Evolutionary conservation across 2,329 filamentous ascomycete genomes (phyloP).

Genomic region (Spiromastix sp.): DNA sequence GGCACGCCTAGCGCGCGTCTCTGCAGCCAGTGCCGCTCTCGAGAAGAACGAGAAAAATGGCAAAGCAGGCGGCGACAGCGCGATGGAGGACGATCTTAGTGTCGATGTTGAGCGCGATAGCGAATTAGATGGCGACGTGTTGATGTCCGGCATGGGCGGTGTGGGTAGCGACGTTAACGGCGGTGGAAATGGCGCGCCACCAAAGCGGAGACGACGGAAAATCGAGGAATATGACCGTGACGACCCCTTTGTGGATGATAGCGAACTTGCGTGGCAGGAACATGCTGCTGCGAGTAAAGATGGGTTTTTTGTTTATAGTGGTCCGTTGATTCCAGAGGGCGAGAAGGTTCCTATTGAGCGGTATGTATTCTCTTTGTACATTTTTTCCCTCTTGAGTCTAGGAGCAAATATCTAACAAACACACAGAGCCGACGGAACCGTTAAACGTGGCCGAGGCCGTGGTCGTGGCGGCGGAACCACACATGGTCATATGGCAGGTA

Average conservation of each 20-base stretch:
- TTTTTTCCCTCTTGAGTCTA: conserved; percentile 9
- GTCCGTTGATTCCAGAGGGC: conserved; percentile 76
- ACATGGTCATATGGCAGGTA: conserved; percentile 15
- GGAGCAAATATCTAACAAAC: conserved; percentile 25
- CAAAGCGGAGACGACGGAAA: conserved; percentile 60
- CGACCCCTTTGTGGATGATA: conserved; percentile 72
- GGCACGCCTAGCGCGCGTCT: conserved; percentile 77
- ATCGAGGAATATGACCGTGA: conserved; percentile 58
- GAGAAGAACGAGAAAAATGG: conserved; percentile 62
- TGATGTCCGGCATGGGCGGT: conserved; percentile 27
- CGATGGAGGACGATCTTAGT: conserved; percentile 67
- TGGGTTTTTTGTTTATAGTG: conserved; percentile 96
- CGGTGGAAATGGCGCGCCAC: conserved; percentile 33
- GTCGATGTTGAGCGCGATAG: conserved; percentile 71
- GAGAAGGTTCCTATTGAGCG: conserved; percentile 61
- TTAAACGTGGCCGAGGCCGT: conserved; percentile 51
- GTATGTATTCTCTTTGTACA: conserved; percentile 29
- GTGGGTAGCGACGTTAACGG: background rate
- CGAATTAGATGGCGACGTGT: conserved; percentile 39
- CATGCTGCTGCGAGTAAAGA: conserved; percentile 89
- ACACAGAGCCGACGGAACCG: conserved; percentile 58
- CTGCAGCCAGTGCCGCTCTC: conserved; percentile 74
- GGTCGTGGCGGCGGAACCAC: conserved; percentile 41
- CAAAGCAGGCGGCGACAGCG: conserved; percentile 59
- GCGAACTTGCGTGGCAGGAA: conserved; percentile 89